These are phyloP conservation scores for Piper longum DNA, from an alignment of 164 flowering plant species.

Conservation along the genomic window DNA sequence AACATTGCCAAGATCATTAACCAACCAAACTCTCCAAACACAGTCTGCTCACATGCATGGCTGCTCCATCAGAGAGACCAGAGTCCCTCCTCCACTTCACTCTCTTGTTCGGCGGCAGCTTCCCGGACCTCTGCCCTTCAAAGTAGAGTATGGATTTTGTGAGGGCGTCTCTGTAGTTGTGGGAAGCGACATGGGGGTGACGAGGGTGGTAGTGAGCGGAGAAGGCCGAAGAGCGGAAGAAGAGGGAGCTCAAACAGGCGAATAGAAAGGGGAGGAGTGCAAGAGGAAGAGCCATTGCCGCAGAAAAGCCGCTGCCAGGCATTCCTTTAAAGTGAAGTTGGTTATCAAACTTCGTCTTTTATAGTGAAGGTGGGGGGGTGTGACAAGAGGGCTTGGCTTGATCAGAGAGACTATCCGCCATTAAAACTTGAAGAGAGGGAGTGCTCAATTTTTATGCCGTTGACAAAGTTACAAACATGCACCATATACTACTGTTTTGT, in stretches of 20 bases:
- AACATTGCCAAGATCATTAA: not conserved
- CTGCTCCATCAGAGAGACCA: conserved; percentile 76
- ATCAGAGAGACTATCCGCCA: not conserved
- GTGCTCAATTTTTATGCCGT: not conserved
- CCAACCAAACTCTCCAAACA: not conserved
- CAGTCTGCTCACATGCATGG: conserved; percentile 26
- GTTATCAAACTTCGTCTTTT: not conserved
- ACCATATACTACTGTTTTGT: no score
- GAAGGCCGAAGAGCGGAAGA: conserved; percentile 24
- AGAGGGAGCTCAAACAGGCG: conserved; percentile 11
- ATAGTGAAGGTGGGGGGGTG: no score
- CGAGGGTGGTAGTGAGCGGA: conserved; percentile 14
- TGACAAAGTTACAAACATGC: not conserved
- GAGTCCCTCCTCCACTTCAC: conserved; percentile 67
- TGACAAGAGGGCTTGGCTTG: no score
- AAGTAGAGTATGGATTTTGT: conserved; percentile 71
- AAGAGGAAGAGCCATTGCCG: conserved; percentile 21
- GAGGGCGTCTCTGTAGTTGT: conserved; percentile 84
- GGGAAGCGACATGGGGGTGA: conserved; percentile 36
- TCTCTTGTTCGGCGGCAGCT: conserved; percentile 68
- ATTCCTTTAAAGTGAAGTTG: conserved; percentile 5
- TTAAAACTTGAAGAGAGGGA: not conserved
- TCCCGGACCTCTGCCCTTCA: conserved; percentile 88
- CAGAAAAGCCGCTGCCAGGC: conserved; percentile 1
- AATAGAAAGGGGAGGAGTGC: conserved; percentile 9